These are phyloP conservation scores for Colletotrichum scovillei DNA, from an alignment of 2,329 filamentous ascomycete species.

Conservation along the genomic window DNA sequence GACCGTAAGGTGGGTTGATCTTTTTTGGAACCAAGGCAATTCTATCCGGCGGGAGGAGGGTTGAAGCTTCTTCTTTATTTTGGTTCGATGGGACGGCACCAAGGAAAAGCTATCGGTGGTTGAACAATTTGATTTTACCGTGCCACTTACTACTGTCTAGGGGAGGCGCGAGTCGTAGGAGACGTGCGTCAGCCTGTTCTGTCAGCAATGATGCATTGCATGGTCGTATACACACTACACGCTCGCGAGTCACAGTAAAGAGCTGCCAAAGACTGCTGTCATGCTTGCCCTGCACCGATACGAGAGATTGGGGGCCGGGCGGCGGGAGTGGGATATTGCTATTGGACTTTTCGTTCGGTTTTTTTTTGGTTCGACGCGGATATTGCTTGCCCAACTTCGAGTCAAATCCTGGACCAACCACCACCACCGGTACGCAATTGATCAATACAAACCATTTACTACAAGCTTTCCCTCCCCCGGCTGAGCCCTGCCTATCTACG, in stretches of 20 bases:
- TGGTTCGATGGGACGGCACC: background rate
- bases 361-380: background rate
- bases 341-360: background rate
- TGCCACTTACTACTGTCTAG: too few relatives aligned
- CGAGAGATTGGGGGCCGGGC: background rate
- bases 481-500: too few relatives aligned
- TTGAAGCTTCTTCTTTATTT: background rate
- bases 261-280: background rate
- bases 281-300: background rate
- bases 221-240: background rate
- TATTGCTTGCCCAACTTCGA: background rate
- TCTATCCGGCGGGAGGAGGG: too few relatives aligned
- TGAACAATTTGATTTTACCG: too few relatives aligned
- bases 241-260: too few relatives aligned
- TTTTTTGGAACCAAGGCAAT: background rate
- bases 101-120: too few relatives aligned
- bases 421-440: background rate
- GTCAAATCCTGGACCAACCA: background rate
- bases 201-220: background rate
- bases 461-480: too few relatives aligned
- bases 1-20: background rate
- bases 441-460: background rate
- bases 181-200: background rate
- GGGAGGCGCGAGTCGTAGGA: background rate
- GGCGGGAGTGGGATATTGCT: background rate